Conservation (phyloP, 129 eudicot genomes). For the Arctium minus region DNA sequence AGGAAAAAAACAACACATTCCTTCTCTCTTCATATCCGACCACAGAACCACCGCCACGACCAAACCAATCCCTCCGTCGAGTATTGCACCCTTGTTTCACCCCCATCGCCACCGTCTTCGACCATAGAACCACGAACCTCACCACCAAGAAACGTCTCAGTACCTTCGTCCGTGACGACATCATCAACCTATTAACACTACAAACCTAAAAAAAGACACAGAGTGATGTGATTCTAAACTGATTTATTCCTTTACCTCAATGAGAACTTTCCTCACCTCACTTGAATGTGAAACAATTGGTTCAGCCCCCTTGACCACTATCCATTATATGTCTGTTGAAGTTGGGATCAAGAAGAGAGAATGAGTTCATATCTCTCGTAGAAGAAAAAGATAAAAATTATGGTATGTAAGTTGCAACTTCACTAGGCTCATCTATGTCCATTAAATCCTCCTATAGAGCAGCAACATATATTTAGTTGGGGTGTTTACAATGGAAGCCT, state of each 20-base stretch:
- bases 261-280: conserved; percentile 60
- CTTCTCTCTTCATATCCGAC: no score
- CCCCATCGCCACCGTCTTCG: no score
- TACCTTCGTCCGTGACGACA: no score
- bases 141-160: no score
- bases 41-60: no score
- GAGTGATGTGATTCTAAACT: conserved; percentile 39
- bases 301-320: conserved; percentile 24
- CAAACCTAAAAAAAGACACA: background rate
- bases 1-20: no score
- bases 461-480: conserved; percentile 28
- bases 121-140: no score
- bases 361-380: conserved; percentile 44
- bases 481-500: no score
- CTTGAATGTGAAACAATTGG: conserved; percentile 66
- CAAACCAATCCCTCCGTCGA: no score
- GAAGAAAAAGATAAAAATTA: conserved; percentile 39
- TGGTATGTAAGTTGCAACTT: conserved; percentile 31
- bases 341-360: conserved; percentile 48
- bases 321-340: conserved; percentile 39
- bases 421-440: conserved; percentile 72
- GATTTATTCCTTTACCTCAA: conserved; percentile 63
- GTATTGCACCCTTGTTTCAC: no score
- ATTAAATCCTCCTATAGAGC: conserved; percentile 61
- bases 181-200: no score